Conservation (phyloP, 306 rosid genomes). For the Rosa multiflora region DNA sequence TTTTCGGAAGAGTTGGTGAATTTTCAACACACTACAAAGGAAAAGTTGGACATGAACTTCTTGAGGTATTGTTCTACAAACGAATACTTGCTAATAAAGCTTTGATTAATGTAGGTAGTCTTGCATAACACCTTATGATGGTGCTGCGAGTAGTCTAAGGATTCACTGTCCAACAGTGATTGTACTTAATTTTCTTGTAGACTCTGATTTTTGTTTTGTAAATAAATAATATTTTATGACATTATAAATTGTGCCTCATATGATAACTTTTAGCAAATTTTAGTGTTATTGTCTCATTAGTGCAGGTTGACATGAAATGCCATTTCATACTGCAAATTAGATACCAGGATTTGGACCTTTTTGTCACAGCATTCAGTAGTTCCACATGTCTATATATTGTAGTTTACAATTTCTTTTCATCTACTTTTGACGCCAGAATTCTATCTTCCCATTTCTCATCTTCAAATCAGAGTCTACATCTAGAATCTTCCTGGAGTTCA, state of each 20-base stretch:
- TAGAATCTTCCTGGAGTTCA: neutral
- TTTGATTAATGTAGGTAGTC: neutral
- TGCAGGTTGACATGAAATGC: neutral
- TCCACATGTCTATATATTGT: neutral
- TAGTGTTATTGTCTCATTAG: neutral
- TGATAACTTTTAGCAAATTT: neutral
- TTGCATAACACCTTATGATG: neutral
- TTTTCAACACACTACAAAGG: constrained; percentile 44
- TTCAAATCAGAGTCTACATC: neutral
- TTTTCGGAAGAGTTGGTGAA: constrained; percentile 37
- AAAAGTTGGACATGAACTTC: constrained; percentile 39
- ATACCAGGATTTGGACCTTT: neutral
- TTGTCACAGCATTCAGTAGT: neutral
- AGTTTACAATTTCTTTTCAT: neutral
- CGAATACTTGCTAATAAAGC: neutral
- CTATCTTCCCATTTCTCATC: neutral
- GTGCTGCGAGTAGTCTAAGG: neutral
- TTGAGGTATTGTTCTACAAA: constrained; percentile 39
- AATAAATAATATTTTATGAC: neutral
- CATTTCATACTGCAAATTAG: neutral
- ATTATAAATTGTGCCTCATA: neutral
- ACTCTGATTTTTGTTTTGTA: neutral
- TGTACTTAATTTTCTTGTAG: neutral
- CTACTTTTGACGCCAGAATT: neutral
- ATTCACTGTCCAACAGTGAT: neutral